A percentile compares a stretch with the other conserved stretches of the same genome.
Conservation (phyloP, 2,329 filamentous ascomycete species). For the Geosmithia flava region DNA sequence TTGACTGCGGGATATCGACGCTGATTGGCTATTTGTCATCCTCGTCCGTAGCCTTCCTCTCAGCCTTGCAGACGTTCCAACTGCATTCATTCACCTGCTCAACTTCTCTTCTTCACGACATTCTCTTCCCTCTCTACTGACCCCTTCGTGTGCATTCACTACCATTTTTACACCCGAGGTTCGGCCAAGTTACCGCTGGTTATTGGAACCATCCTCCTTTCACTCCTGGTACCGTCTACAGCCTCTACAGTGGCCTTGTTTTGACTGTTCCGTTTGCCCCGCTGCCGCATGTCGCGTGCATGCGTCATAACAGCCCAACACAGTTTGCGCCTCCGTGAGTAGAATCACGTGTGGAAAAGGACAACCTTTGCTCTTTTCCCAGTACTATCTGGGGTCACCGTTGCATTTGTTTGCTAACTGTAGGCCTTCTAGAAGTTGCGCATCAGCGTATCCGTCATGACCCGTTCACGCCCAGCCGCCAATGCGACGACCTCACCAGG, state of each 20-base stretch:
- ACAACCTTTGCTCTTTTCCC: background rate
- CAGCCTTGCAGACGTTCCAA: background rate
- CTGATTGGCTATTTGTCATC: background rate
- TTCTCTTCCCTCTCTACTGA: no score
- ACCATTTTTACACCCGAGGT: no score
- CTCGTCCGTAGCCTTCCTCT: background rate
- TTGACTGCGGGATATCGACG: no score
- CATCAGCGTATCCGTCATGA: background rate
- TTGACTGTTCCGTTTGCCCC: background rate
- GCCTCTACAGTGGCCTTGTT: background rate
- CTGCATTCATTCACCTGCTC: background rate
- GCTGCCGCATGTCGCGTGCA: background rate
- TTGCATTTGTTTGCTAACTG: background rate
- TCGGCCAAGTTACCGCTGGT: no score
- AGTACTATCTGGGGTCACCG: background rate
- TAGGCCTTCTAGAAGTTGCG: background rate
- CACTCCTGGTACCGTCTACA: background rate
- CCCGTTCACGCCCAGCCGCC: conserved; percentile 1
- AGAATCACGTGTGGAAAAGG: background rate
- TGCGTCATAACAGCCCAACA: background rate
- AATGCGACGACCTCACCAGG: background rate
- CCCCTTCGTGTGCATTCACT: no score
- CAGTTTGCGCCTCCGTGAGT: conserved; percentile 1
- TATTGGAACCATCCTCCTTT: background rate
- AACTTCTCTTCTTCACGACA: background rate